Evolutionary conservation across 2,329 filamentous ascomycete species (phyloP).

Genomic region (Ilyonectria mors-panacis): DNA sequence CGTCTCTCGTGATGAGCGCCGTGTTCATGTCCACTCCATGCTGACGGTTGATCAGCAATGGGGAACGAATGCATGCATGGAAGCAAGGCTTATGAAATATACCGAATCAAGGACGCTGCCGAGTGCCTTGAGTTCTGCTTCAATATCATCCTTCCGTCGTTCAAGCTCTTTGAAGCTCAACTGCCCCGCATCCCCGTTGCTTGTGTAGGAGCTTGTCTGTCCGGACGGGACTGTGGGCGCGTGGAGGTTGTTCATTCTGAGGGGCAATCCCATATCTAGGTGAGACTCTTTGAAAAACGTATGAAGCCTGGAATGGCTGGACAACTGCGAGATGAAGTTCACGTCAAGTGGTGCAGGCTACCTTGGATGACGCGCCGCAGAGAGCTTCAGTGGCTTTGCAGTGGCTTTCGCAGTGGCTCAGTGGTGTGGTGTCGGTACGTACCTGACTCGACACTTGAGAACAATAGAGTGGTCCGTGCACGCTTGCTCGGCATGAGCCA

Average conservation of each 20-base stretch:
- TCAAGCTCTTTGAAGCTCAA: conserved; percentile 86
- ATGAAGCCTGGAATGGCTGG: neutral
- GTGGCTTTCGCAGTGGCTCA: conserved; percentile 7
- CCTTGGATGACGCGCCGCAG: conserved; percentile 40
- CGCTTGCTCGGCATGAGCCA: conserved; percentile 10
- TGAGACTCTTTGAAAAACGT: neutral
- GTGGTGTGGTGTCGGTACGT: neutral
- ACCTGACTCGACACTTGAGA: neutral
- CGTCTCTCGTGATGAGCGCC: conserved; percentile 86
- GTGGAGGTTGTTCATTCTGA: conserved; percentile 69
- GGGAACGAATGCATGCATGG: neutral
- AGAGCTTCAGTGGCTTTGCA: conserved; percentile 17
- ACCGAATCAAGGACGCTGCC: conserved; percentile 92
- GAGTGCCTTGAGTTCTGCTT: conserved; percentile 88
- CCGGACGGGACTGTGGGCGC: conserved; percentile 79
- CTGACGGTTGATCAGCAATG: conserved; percentile 62
- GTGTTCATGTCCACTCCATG: conserved; percentile 96
- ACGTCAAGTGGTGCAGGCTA: conserved; percentile 22
- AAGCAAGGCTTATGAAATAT: conserved; percentile 50
- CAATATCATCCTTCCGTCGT: conserved; percentile 85
- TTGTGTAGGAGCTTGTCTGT: conserved; percentile 73
- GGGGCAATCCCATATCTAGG: conserved; percentile 32
- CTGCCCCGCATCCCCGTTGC: conserved; percentile 74
- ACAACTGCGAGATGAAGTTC: conserved; percentile 1
- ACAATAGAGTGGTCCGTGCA: conserved; percentile 25